Percentiles rank a stretch among this genome's conserved stretches.
Conservation (phyloP, 495 filamentous ascomycete genomes). For the Neurospora sp. region DNA sequence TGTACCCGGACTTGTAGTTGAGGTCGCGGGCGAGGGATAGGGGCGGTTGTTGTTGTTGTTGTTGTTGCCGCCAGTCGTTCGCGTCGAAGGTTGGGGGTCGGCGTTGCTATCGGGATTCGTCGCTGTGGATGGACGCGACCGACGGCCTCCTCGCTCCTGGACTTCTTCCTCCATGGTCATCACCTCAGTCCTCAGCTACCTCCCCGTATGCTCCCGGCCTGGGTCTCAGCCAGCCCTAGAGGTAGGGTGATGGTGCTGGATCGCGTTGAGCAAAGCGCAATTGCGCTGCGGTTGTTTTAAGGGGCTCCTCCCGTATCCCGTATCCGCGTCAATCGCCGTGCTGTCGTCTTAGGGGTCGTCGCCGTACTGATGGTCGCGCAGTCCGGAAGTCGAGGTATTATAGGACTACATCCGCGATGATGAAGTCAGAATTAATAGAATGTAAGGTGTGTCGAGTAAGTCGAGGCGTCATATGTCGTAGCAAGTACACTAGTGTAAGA, state of each 20-base stretch:
- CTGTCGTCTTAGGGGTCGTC: background rate
- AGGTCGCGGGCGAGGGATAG: background rate
- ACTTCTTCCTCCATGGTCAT: background rate
- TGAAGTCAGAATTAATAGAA: background rate
- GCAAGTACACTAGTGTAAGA: background rate
- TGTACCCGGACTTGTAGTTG: slow-evolving; percentile 4
- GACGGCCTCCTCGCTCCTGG: background rate
- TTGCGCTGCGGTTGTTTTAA: background rate
- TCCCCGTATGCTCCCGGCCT: background rate
- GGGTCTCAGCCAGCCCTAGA: background rate
- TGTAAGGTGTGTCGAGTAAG: background rate
- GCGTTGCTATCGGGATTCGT: background rate
- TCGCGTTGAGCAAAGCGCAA: background rate
- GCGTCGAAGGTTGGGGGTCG: background rate
- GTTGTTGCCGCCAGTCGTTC: background rate
- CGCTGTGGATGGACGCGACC: background rate
- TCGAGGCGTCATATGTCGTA: background rate
- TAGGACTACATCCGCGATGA: background rate
- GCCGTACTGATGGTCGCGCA: background rate
- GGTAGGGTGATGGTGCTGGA: background rate
- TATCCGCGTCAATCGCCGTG: background rate
- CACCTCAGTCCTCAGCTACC: background rate
- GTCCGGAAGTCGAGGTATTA: background rate
- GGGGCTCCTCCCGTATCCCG: background rate
- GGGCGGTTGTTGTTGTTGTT: slow-evolving; percentile 9